These are phyloP conservation scores for Candida endomychidarum DNA, from an alignment of 805 yeast genomes.

Conservation along the genomic window DNA sequence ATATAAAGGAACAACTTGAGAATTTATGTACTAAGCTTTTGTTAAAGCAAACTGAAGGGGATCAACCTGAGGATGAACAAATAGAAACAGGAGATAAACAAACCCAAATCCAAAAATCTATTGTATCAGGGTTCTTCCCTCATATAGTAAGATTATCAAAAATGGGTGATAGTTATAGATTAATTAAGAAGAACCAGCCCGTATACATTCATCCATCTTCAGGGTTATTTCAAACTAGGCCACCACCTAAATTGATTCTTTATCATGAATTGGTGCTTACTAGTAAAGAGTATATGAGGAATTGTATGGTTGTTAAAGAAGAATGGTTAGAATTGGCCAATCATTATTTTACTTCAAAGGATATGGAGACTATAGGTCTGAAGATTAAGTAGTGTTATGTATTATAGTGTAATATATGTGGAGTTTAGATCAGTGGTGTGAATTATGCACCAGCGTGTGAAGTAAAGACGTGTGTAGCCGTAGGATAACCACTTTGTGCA, in stretches of 20 bases:
- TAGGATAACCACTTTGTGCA: too few relatives aligned
- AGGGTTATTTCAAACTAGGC: slow-evolving; percentile 58
- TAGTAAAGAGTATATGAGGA: slow-evolving; percentile 84
- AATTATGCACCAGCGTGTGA: too few relatives aligned
- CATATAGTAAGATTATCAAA: slow-evolving; percentile 60
- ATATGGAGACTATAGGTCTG: slow-evolving; percentile 17
- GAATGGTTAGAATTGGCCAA: slow-evolving; percentile 81
- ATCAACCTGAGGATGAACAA: too few relatives aligned
- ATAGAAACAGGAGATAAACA: slow-evolving; percentile 16
- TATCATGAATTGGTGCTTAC: slow-evolving; percentile 86
- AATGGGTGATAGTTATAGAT: slow-evolving; percentile 67
- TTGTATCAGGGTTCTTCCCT: slow-evolving; percentile 69
- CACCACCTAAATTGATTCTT: slow-evolving; percentile 71
- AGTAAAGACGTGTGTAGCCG: too few relatives aligned
- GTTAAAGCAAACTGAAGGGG: slow-evolving; percentile 20
- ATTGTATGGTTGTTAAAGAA: slow-evolving; percentile 70
- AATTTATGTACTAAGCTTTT: slow-evolving; percentile 50
- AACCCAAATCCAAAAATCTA: slow-evolving; percentile 45
- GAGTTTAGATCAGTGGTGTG: too few relatives aligned
- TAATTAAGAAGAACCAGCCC: slow-evolving; percentile 65
- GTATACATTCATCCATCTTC: slow-evolving; percentile 88
- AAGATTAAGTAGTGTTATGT: not conserved
- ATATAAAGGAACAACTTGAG: slow-evolving; percentile 68
- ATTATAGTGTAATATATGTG: not conserved
- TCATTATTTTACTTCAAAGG: slow-evolving; percentile 43